A percentile compares a stretch with the other conserved stretches of the same genome.
Evolutionary conservation across 805 yeast genomes (phyloP).

Genomic region (Yamadazyma tumulicola): DNA sequence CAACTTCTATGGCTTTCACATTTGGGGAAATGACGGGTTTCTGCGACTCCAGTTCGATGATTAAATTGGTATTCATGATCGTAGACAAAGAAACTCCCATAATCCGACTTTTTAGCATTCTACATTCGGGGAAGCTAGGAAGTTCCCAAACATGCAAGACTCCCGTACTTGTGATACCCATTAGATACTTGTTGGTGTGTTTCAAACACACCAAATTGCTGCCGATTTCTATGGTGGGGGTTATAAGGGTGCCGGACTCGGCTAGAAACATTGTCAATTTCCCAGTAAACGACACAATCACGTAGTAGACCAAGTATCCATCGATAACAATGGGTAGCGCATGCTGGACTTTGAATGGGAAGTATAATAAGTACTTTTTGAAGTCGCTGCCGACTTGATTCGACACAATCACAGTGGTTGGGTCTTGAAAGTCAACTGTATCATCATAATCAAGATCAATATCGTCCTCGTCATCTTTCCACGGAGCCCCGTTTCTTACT

Average conservation of each 20-base stretch:
- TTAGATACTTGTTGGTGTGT: conserved; percentile 28
- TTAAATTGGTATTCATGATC: conserved; percentile 36
- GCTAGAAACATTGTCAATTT: conserved; percentile 44
- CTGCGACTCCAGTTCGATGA: conserved; percentile 7
- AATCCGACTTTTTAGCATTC: conserved; percentile 26
- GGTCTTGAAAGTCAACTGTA: conserved; percentile 43
- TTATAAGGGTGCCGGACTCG: conserved; percentile 40
- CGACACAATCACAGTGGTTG: conserved; percentile 44
- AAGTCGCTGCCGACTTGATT: conserved; percentile 25
- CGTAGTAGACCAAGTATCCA: conserved; percentile 41
- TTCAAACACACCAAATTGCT: conserved; percentile 37
- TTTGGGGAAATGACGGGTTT: conserved; percentile 13
- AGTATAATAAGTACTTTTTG: conserved; percentile 35
- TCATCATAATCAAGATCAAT: conserved; percentile 32
- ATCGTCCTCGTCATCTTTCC: conserved; percentile 37
- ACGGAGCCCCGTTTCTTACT: conserved; percentile 39
- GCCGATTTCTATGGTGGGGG: conserved; percentile 54
- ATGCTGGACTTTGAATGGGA: conserved; percentile 48
- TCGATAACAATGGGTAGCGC: conserved; percentile 37
- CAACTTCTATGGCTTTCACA: conserved; percentile 28
- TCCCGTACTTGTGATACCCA: conserved; percentile 50
- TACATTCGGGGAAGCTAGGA: conserved; percentile 13
- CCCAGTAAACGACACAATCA: conserved; percentile 58
- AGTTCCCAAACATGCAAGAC: conserved; percentile 51
- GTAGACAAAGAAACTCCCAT: conserved; percentile 52